Conservation (phyloP, 345 rosid genomes). For the Geranium rotundifolium region DNA sequence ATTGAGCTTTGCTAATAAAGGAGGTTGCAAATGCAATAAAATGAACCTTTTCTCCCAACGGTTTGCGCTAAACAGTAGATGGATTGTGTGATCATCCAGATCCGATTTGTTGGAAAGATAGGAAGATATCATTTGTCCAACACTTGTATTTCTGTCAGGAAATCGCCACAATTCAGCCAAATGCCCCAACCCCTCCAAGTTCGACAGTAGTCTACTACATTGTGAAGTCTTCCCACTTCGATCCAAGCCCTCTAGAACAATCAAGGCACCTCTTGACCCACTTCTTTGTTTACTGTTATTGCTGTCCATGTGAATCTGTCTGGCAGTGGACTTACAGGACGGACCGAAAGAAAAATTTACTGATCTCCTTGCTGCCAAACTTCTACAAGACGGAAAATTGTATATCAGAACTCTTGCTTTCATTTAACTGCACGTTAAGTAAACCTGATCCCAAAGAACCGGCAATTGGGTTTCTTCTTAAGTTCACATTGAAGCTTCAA, state of each 20-base stretch:
- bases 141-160: slow-evolving; percentile 71
- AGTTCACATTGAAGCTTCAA: background rate
- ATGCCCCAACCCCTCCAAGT: slow-evolving; percentile 60
- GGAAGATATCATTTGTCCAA: slow-evolving; percentile 78
- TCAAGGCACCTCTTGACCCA: slow-evolving; percentile 65
- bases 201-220: slow-evolving; percentile 40
- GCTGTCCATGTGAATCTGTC: slow-evolving; percentile 36
- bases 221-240: slow-evolving; percentile 89
- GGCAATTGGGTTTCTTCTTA: background rate
- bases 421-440: background rate
- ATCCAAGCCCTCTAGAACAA: slow-evolving; percentile 89
- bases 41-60: slow-evolving; percentile 82
- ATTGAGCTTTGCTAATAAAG: background rate
- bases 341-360: slow-evolving; percentile 12
- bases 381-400: slow-evolving; percentile 2
- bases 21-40: background rate
- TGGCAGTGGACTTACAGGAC: slow-evolving; percentile 14
- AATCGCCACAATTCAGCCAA: slow-evolving; percentile 68
- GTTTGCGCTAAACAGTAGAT: slow-evolving; percentile 86
- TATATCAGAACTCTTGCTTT: background rate
- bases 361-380: slow-evolving; percentile 21
- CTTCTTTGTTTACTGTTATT: slow-evolving; percentile 10
- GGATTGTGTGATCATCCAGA: slow-evolving; percentile 79
- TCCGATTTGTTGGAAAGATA: slow-evolving; percentile 65
- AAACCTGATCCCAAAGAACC: background rate